Evolutionary conservation across 192 early-diverging fungal genomes (phyloP), one percentile per base, ranked within the genome.

Genomic region (Coemansia furcata): DNA sequence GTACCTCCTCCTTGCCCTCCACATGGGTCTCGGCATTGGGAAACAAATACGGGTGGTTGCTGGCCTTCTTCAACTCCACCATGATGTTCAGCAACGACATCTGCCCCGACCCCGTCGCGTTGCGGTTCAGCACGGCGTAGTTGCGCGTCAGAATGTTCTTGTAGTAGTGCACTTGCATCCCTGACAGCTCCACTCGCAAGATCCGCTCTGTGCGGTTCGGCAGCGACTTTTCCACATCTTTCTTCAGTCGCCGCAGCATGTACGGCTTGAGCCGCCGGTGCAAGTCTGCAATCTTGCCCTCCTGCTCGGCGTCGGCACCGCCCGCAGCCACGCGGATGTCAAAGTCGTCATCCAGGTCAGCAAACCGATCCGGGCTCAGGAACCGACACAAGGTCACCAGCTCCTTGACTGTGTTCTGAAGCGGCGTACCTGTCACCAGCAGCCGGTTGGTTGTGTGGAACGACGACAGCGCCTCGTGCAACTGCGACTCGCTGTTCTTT

Each of bases 331-430:
- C 85, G 67, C 80, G 84, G 65, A 86, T 85, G 33, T 89, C 88
- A 61, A 99, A 84, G 72, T 93, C 90, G 65, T 93, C 89, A 43
- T 92, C 90, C 40, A 93, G 79, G 52, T 92, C 89, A 38, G 86
- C 88, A 66, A 95, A 91, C 64, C 95, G 92, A 54, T 86, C 92
- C 0, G 98, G 97, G 87, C 91, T 97, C 68, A 99, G 78, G 83
- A 99, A 99, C 49, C 94, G 88, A 39, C 95, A 88, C 10, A 99
- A 77, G 0, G 95, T 88, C 11, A 94, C 85, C 19, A 99, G 84
- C 73, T 99, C 98, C 82, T 95, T 93, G 37, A 98, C 90, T 21
- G 89, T 93, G 83, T 99, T 99, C 72, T 98, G 96, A 59, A 99
- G 86, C n/a, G 98, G 98, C 23, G 98, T 99, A 21, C 98, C 98